Evolutionary conservation across 139 green algal genomes (phyloP).

Genomic region (Yamagishiella unicocca): DNA sequence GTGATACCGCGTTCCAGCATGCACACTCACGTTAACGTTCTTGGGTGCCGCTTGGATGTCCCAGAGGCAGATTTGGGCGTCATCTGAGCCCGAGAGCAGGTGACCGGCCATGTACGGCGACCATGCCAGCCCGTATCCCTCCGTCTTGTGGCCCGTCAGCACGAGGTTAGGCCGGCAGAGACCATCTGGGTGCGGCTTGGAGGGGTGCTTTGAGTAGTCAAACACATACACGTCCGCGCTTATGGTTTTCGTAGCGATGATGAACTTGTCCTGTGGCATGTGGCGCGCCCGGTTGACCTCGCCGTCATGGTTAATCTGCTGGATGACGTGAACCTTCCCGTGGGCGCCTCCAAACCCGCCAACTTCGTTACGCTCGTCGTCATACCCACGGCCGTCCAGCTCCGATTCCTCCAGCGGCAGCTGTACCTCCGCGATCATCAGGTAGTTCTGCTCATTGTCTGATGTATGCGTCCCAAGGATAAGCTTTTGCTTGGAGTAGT

Average conservation of each 20-base stretch:
- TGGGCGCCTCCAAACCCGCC: conserved; percentile 90
- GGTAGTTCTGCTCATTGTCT: conserved; percentile 98
- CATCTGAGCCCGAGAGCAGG: conserved; percentile 96
- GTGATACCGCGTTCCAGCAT: too few species aligned
- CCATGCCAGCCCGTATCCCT: conserved; percentile 99
- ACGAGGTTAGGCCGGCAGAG: conserved; percentile 91
- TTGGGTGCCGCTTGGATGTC: conserved; percentile 82
- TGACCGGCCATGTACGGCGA: conserved; percentile 82
- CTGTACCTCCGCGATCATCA: conserved; percentile 96
- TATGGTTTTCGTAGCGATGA: conserved; percentile 99
- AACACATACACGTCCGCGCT: conserved; percentile 94
- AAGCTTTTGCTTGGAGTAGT: conserved; percentile 94
- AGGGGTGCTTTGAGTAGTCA: conserved; percentile 97
- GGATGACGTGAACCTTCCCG: conserved; percentile 90
- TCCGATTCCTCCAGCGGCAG: conserved; percentile 96
- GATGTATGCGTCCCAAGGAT: conserved; percentile 98
- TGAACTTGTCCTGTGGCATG: conserved; percentile 90
- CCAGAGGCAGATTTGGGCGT: conserved; percentile 99
- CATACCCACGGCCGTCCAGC: conserved; percentile 80
- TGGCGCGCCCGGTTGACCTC: conserved; percentile 97
- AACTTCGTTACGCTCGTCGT: conserved; percentile 92
- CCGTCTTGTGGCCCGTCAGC: conserved; percentile 89
- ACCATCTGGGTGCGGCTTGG: conserved; percentile 86
- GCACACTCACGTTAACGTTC: conserved; percentile 29
- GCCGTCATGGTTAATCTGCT: conserved; percentile 99